Conservation (phyloP, 2,329 filamentous ascomycete genomes). For the Diaporthe sp. region DNA sequence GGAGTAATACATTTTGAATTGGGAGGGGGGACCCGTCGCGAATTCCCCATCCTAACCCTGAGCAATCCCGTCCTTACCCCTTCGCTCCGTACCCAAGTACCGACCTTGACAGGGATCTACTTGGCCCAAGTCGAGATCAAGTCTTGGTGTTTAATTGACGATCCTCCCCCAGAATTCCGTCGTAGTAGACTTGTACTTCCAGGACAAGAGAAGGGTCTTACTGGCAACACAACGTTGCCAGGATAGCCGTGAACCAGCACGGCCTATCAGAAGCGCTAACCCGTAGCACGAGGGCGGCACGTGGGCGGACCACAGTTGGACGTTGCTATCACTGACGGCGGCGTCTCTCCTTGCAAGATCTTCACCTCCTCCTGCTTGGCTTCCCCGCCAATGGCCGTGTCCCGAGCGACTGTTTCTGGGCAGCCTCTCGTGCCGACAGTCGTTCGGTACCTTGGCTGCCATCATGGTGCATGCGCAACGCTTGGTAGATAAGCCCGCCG, state of each 20-base stretch:
- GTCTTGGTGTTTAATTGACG: neutral
- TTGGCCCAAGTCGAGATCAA: neutral
- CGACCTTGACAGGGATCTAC: neutral
- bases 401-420: neutral
- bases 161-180: neutral
- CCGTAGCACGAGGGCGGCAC: slow-evolving; percentile 17
- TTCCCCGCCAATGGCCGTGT: slow-evolving; percentile 6
- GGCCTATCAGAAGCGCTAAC: slow-evolving; percentile 27
- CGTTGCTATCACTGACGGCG: neutral
- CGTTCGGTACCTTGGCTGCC: slow-evolving; percentile 19
- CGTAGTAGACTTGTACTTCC: neutral
- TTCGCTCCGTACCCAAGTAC: neutral
- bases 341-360: slow-evolving; percentile 3
- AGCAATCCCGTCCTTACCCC: neutral
- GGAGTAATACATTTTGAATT: neutral
- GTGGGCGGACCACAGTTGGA: neutral
- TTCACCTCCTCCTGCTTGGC: neutral
- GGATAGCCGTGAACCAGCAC: neutral
- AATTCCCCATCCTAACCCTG: slow-evolving; percentile 7
- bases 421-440: neutral
- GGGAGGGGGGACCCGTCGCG: neutral
- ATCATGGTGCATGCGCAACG: slow-evolving; percentile 20
- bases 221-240: slow-evolving; percentile 21
- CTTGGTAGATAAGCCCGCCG: slow-evolving; percentile 27
- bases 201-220: neutral